These are phyloP conservation scores for Malassezia sympodialis DNA, from an alignment of 1,284 basidiomycete species.

Conservation along the genomic window DNA sequence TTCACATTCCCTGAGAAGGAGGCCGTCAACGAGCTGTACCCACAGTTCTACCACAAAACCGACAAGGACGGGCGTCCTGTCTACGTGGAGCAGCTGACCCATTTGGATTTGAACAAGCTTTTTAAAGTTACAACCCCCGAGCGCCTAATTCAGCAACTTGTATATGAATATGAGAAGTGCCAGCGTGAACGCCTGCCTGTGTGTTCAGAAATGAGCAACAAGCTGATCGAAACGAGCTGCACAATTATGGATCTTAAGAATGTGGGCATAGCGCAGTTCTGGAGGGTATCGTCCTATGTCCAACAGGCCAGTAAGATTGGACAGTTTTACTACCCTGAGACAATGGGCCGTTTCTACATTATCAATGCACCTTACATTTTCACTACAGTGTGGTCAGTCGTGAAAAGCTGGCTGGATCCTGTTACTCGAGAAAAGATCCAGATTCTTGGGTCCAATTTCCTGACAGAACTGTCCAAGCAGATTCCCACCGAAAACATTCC, in stretches of 20 bases:
- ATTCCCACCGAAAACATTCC: slow-evolving; percentile 77
- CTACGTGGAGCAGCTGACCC: slow-evolving; percentile 86
- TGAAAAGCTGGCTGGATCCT: slow-evolving; percentile 90
- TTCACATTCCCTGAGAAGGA: slow-evolving; percentile 80
- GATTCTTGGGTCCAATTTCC: slow-evolving; percentile 36
- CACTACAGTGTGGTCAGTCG: slow-evolving; percentile 72
- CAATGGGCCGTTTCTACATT: slow-evolving; percentile 93
- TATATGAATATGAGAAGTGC: slow-evolving; percentile 89
- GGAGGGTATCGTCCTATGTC: slow-evolving; percentile 80
- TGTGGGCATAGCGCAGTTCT: slow-evolving; percentile 74
- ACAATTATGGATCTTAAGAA: slow-evolving; percentile 87
- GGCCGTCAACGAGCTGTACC: slow-evolving; percentile 82
- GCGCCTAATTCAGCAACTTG: slow-evolving; percentile 77
- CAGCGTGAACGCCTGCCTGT: slow-evolving; percentile 61
- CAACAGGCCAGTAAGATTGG: slow-evolving; percentile 67
- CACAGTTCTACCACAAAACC: slow-evolving; percentile 86
- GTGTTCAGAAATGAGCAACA: slow-evolving; percentile 62
- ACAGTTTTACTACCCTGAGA: slow-evolving; percentile 67
- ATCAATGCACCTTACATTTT: slow-evolving; percentile 74
- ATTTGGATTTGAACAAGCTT: slow-evolving; percentile 69
- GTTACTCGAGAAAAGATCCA: slow-evolving; percentile 72
- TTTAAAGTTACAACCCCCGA: slow-evolving; percentile 65
- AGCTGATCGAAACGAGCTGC: slow-evolving; percentile 93
- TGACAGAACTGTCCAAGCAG: slow-evolving; percentile 35
- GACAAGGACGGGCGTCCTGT: slow-evolving; percentile 93